Evolutionary conservation across 345 rosid genomes (phyloP).

Genomic region (Brassica nigra): DNA sequence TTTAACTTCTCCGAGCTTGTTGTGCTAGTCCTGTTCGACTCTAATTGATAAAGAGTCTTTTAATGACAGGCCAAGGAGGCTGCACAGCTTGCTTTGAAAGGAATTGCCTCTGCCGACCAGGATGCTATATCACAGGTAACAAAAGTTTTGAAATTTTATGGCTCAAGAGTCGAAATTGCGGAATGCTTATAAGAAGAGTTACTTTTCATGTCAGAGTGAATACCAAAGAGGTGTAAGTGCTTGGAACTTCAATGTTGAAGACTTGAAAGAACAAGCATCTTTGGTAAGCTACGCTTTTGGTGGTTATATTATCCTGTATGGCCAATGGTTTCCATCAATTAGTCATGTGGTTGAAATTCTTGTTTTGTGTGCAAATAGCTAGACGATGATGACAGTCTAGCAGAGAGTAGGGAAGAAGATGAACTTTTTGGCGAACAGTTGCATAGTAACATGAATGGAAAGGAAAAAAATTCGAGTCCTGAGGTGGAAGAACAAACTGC

Average conservation of each 20-base stretch:
- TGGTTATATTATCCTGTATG: slow-evolving; percentile 9
- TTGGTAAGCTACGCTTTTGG: slow-evolving; percentile 54
- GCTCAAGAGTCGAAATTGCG: slow-evolving; percentile 3
- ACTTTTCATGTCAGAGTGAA: slow-evolving; percentile 64
- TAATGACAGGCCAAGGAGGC: slow-evolving; percentile 86
- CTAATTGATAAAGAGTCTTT: slow-evolving; percentile 30
- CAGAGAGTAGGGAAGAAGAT: slow-evolving; percentile 58
- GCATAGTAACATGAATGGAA: slow-evolving; percentile 44
- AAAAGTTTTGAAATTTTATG: background rate
- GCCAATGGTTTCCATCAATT: slow-evolving; percentile 15
- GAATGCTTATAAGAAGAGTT: slow-evolving; percentile 2
- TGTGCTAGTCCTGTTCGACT: slow-evolving; percentile 12
- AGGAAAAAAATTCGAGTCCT: slow-evolving; percentile 54
- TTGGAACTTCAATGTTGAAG: slow-evolving; percentile 94
- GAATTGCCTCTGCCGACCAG: slow-evolving; percentile 93
- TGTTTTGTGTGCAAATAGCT: slow-evolving; percentile 45
- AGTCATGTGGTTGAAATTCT: background rate
- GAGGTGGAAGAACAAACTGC: slow-evolving; percentile 52
- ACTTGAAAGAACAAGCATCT: slow-evolving; percentile 93
- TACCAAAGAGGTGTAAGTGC: slow-evolving; percentile 99
- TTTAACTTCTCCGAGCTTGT: slow-evolving; percentile 17
- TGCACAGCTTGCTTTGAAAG: slow-evolving; percentile 89
- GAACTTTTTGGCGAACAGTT: slow-evolving; percentile 45
- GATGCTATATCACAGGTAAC: slow-evolving; percentile 94
- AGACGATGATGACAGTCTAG: slow-evolving; percentile 68